These are phyloP conservation scores for Kluyveromyces siamensis DNA, from an alignment of 805 yeast species.

Conservation along the genomic window DNA sequence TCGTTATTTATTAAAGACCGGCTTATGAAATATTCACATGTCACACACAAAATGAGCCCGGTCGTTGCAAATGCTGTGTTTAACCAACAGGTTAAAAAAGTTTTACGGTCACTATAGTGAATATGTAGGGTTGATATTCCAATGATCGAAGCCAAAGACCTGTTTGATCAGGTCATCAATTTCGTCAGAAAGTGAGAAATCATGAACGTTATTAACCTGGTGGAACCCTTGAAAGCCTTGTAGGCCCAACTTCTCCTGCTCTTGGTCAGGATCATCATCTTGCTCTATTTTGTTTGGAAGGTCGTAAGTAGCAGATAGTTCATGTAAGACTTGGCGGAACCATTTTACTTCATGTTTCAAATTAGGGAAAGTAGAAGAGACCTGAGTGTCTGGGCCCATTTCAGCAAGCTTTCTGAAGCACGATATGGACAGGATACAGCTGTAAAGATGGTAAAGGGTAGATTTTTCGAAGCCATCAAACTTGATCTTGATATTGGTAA, in stretches of 20 bases:
- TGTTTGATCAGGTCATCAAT: constrained; percentile 29
- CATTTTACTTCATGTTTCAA: constrained; percentile 11
- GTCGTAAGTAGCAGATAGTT: constrained; percentile 7
- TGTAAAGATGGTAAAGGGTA: constrained; percentile 26
- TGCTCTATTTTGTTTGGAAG: constrained; percentile 19
- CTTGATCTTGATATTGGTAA: constrained; percentile 19
- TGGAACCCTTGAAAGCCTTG: constrained; percentile 12
- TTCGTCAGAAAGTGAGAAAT: constrained; percentile 29
- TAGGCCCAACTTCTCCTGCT: constrained; percentile 11
- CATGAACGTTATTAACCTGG: constrained; percentile 24
- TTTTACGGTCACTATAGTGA: not conserved
- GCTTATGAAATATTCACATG: too few species aligned
- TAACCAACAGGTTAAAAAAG: not conserved
- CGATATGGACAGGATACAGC: constrained; percentile 25
- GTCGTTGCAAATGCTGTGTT: not conserved
- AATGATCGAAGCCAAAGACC: constrained; percentile 21
- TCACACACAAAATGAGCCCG: not conserved
- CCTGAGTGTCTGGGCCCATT: constrained; percentile 6
- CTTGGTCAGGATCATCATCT: constrained; percentile 17
- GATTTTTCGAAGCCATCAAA: constrained; percentile 18
- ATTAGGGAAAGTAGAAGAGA: constrained; percentile 3
- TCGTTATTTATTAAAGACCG: too few species aligned
- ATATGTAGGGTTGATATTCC: constrained; percentile 8
- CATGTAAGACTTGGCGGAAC: constrained; percentile 19
- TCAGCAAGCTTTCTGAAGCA: constrained; percentile 18